A percentile compares a stretch with the other conserved stretches of the same genome.
phyloP scores from a whole-genome alignment of 2,329 filamentous ascomycete species.

The Apiospora marii region DNA sequence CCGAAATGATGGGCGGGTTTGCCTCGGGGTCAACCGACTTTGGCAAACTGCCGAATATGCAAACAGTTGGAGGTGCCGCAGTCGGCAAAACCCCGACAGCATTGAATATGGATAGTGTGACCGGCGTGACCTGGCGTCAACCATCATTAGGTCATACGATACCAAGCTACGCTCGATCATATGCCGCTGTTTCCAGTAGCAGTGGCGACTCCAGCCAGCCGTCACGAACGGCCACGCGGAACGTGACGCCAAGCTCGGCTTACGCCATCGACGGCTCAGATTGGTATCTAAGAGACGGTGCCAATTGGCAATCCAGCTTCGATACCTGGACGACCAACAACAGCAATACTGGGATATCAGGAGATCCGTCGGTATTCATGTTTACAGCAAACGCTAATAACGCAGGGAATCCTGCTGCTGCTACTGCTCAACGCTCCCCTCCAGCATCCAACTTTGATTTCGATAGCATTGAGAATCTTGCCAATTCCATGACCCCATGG shows the following conservation, averaged over 20 bases:
- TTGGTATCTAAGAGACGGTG: slow-evolving; percentile 65
- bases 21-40: slow-evolving; percentile 29
- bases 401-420: slow-evolving; percentile 15
- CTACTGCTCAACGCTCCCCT: slow-evolving; percentile 25
- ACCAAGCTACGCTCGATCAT: slow-evolving; percentile 41
- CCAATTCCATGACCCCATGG: slow-evolving; percentile 34
- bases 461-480: slow-evolving; percentile 38
- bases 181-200: slow-evolving; percentile 33
- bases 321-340: slow-evolving; percentile 55
- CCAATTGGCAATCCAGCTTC: slow-evolving; percentile 66
- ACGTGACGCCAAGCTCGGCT: slow-evolving; percentile 41
- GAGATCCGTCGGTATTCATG: slow-evolving; percentile 42
- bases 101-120: slow-evolving; percentile 32
- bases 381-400: slow-evolving; percentile 36
- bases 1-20: slow-evolving; percentile 36
- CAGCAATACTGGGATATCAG: slow-evolving; percentile 39
- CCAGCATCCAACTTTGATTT: slow-evolving; percentile 38
- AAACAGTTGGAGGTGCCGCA: slow-evolving; percentile 32
- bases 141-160: slow-evolving; percentile 37
- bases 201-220: slow-evolving; percentile 31
- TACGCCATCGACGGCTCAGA: slow-evolving; percentile 60
- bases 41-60: slow-evolving; percentile 24
- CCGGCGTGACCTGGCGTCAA: slow-evolving; percentile 37
- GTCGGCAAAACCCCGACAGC: slow-evolving; percentile 35
- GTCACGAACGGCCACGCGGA: slow-evolving; percentile 36